Conservation (phyloP, 352 stramenopile species). For the Phytophthora parvispora region DNA sequence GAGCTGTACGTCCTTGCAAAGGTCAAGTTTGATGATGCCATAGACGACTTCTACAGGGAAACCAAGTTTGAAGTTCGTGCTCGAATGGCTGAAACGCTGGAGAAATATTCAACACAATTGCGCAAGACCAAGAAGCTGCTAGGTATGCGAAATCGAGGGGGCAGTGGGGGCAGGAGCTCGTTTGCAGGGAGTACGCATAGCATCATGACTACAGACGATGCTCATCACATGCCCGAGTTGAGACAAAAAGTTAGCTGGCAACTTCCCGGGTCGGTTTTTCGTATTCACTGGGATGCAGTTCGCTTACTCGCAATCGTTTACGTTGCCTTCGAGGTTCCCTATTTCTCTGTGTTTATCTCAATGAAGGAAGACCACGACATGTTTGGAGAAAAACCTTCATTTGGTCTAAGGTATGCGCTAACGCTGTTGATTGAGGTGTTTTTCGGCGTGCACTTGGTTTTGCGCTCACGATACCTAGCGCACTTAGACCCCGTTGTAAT, state of each 20-base stretch:
- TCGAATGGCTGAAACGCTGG: slow-evolving; percentile 55
- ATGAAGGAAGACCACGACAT: slow-evolving; percentile 58
- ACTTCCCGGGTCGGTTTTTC: slow-evolving; percentile 61
- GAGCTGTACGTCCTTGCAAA: slow-evolving; percentile 84
- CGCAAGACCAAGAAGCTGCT: slow-evolving; percentile 85
- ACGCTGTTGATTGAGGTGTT: slow-evolving; percentile 59
- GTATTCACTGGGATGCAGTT: slow-evolving; percentile 59
- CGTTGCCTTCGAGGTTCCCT: slow-evolving; percentile 77
- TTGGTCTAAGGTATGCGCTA: slow-evolving; percentile 41
- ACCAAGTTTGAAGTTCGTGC: slow-evolving; percentile 30
- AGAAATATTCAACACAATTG: slow-evolving; percentile 71
- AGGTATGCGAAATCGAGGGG: slow-evolving; percentile 40
- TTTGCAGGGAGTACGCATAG: slow-evolving; percentile 6
- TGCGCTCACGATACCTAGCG: slow-evolving; percentile 61
- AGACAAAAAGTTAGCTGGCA: slow-evolving; percentile 36
- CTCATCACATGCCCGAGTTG: not conserved
- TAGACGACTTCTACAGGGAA: slow-evolving; percentile 64
- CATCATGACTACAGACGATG: not conserved
- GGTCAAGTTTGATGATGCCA: slow-evolving; percentile 61
- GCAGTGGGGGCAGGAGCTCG: slow-evolving; percentile 21
- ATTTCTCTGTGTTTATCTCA: slow-evolving; percentile 72
- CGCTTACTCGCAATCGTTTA: slow-evolving; percentile 56
- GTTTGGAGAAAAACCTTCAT: slow-evolving; percentile 46
- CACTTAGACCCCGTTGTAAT: slow-evolving; percentile 74
- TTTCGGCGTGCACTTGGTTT: slow-evolving; percentile 57